A percentile compares a stretch with the other conserved stretches of the same genome.
Conservation (phyloP, 2,329 filamentous ascomycete species). For the Fusarium liriodendri region DNA sequence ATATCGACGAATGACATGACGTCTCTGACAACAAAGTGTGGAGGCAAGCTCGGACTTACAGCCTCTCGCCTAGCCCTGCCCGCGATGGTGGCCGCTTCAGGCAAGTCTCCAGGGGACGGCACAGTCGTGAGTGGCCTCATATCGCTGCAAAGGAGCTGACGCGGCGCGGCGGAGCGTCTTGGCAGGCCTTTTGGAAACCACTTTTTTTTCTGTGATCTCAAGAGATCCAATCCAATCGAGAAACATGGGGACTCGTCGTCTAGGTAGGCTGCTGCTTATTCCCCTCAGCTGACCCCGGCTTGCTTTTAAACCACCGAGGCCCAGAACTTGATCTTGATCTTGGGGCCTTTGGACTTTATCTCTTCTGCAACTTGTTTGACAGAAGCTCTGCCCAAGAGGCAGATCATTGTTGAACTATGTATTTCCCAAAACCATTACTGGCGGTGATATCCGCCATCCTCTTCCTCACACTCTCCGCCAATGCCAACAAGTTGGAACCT, state of each 20-base stretch:
- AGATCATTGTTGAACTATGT: not conserved
- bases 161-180: not conserved
- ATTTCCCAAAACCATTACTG: not conserved
- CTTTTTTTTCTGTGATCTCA: not conserved
- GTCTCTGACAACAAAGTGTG: not conserved
- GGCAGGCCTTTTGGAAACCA: not conserved
- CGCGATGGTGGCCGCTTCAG: not conserved
- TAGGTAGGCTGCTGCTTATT: not conserved
- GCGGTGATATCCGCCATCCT: not conserved
- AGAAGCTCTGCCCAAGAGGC: not conserved
- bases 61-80: not conserved
- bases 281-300: not conserved
- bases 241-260: not conserved
- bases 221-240: not conserved
- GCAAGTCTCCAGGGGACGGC: not conserved
- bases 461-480: not conserved
- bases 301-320: not conserved
- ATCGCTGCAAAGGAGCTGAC: not conserved
- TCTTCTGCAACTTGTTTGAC: not conserved
- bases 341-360: not conserved
- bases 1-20: not conserved
- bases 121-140: conserved; percentile 1
- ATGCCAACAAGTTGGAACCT: not conserved
- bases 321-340: not conserved
- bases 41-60: not conserved